Base-by-base conservation (phyloP, 202 grass and related monocot species). In the Zoysia matrella region DNA sequence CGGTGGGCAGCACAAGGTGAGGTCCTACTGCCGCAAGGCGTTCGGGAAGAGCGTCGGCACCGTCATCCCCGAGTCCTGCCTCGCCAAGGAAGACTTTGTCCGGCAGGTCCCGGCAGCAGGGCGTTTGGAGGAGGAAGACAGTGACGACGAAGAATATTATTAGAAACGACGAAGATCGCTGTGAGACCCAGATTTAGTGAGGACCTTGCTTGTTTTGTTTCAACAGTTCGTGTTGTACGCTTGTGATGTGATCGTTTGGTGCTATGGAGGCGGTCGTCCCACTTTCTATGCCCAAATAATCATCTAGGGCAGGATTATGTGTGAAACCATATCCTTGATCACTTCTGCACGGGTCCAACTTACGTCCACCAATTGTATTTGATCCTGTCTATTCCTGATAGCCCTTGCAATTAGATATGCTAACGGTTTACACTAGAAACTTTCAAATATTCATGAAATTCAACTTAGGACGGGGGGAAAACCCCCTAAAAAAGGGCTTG, bases 41-140 rank as follows among this genome's bases (percentile, higher is more conserved):
- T 88, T 2, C 0, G 86, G 86, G 55, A 84, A 80, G 71, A 75
- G 69, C 43, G 64, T 8, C 43, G 86, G 81, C 71, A 4, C 49
- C 0, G 84, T 94, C 43, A 6, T 75, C 72, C 92, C 92, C 11
- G 60, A 80, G 71, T 89, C 92, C 7, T 91, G 92, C 69, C 83
- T 94, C 58, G 36, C 62, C 8, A 64, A 77, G 49, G 80, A 72
- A 7, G 72, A 80, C 67, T 75, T 65, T 55, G 65, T 86, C n/a
- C 65, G 76, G 39, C 83, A 67, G 2, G 14, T 30, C 22, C 22
- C 22, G 22, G 22, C 47, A 46, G 44, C 47, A 47, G 49, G 15
- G 39, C 62, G 15, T 30, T 30, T 30, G 22, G 22, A 30, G 44
- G 51, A 77, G 3, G 63, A 76, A 2, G 63, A 53, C 1, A 46